Evolutionary conservation across 2,329 filamentous ascomycete species (phyloP).

Genomic region (Fusarium penzigii): DNA sequence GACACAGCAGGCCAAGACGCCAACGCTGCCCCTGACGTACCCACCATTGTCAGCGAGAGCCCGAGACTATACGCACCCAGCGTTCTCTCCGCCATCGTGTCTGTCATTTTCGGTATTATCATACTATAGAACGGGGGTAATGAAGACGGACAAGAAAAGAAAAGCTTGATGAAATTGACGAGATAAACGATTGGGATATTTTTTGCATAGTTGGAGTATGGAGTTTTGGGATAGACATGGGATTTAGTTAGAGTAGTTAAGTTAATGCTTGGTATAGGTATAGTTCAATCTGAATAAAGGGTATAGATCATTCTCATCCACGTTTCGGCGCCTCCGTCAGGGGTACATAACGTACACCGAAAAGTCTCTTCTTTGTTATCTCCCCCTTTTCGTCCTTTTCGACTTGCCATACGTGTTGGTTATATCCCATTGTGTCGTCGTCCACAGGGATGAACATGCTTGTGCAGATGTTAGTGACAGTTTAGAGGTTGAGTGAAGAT

Average conservation of each 20-base stretch:
- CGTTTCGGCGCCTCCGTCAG: conserved; percentile 68
- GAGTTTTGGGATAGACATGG: too few species aligned
- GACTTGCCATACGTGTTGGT: conserved; percentile 72
- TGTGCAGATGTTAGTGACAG: conserved; percentile 22
- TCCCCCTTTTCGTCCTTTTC: conserved; percentile 69
- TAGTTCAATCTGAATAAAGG: too few species aligned
- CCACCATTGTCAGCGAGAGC: conserved; percentile 10
- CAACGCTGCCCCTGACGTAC: conserved; percentile 1
- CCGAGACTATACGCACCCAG: conserved; percentile 9
- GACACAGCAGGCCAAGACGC: background rate
- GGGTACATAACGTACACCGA: conserved; percentile 76
- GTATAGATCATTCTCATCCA: background rate
- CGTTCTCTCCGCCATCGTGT: conserved; percentile 13
- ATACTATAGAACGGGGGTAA: conserved; percentile 5
- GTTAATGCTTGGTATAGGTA: too few species aligned
- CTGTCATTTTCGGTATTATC: conserved; percentile 16
- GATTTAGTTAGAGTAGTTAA: too few species aligned
- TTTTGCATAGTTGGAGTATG: too few species aligned
- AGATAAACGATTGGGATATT: background rate
- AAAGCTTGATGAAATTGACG: too few species aligned
- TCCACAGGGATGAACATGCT: conserved; percentile 80
- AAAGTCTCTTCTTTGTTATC: conserved; percentile 61
- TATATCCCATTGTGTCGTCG: conserved; percentile 44
- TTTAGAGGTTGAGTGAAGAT: rapidly evolving
- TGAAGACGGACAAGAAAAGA: too few species aligned